These are phyloP conservation scores for Serendipita sp. DNA, from an alignment of 768 basidiomycete genomes.

Conservation along the genomic window DNA sequence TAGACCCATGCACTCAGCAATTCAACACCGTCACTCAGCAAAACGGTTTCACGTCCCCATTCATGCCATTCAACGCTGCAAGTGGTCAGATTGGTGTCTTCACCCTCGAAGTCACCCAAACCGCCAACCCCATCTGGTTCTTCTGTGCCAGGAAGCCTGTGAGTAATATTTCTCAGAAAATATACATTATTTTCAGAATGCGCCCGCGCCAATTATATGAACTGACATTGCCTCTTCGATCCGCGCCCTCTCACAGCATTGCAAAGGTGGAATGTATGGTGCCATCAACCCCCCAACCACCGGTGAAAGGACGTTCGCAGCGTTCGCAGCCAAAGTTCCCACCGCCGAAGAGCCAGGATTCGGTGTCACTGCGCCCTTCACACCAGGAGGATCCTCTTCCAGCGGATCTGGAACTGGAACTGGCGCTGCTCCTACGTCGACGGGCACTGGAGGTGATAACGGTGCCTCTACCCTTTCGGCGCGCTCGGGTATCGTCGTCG, in stretches of 20 bases:
- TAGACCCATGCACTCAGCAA: slow-evolving; percentile 5
- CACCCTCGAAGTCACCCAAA: slow-evolving; percentile 6
- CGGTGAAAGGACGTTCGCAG: not conserved
- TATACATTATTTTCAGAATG: too few relatives aligned
- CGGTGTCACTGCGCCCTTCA: not conserved
- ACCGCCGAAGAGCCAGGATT: slow-evolving; percentile 3
- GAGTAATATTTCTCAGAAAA: too few relatives aligned
- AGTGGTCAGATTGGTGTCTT: slow-evolving; percentile 3
- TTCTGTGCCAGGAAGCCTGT: not conserved
- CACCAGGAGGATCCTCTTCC: not conserved
- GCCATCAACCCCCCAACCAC: slow-evolving; percentile 5
- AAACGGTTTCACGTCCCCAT: slow-evolving; percentile 4
- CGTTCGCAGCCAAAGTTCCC: not conserved
- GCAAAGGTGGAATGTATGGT: slow-evolving; percentile 5
- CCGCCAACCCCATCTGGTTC: slow-evolving; percentile 7
- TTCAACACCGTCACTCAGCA: slow-evolving; percentile 6
- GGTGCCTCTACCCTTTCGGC: not conserved
- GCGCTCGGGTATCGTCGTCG: not conserved
- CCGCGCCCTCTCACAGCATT: not conserved
- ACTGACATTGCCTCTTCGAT: too few relatives aligned
- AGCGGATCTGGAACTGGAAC: not conserved
- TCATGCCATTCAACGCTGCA: slow-evolving; percentile 3
- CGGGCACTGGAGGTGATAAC: not conserved
- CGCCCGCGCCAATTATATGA: too few relatives aligned
- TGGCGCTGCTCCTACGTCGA: not conserved